Evolutionary conservation across 306 rosid genomes (phyloP), one percentile per base, ranked within the genome.

Genomic region (Inga laurina): DNA sequence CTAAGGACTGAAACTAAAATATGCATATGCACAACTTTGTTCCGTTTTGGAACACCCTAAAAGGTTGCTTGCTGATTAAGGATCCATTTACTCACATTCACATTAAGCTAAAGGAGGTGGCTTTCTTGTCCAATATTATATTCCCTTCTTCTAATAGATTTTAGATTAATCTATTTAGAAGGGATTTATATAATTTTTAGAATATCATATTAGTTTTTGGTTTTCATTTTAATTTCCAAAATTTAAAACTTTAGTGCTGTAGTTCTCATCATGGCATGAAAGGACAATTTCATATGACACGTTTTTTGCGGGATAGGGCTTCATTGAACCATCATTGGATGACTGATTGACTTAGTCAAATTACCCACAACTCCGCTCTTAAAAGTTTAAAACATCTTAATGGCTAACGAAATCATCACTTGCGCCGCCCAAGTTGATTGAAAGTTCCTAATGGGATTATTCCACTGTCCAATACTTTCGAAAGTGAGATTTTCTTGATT

Each of bases 51-150:
- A 2, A 41, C 1, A 27, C 18, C 7, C 5, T 10, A 12, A 11
- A 49, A 49, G 19, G 41, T 46, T 76, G 43, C 78, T 78, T 74
- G 57, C 4, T 41, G 79, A 74, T 27, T 34, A 75, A 75, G 78
- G 66, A 22, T 8, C 66, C 66, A 59, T 59, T n/a, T 30, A 34
- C 15, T 65, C 43, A 14, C n/a, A 39, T 39, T 39, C 43, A 39
- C 43, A 61, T 11, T 61, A 3, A 56, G 62, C 12, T 56, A n/a
- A 52, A 4, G 59, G 22, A 0, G 8, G 59, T 1, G 59, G 59
- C 22, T 52, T 1, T 21, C 9, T 16, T 16, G 59, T 52, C 7
- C 2, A 52, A 52, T 52, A 52, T 52, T 6, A 52, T 52, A 52
- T 52, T 6, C 59, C 59, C 9, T 3, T 51, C 18, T 51, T 11